Percentiles rank a stretch among this genome's conserved stretches.
Evolutionary conservation across 148 eudicot species (phyloP).

Genomic region (Silene uniflora): DNA sequence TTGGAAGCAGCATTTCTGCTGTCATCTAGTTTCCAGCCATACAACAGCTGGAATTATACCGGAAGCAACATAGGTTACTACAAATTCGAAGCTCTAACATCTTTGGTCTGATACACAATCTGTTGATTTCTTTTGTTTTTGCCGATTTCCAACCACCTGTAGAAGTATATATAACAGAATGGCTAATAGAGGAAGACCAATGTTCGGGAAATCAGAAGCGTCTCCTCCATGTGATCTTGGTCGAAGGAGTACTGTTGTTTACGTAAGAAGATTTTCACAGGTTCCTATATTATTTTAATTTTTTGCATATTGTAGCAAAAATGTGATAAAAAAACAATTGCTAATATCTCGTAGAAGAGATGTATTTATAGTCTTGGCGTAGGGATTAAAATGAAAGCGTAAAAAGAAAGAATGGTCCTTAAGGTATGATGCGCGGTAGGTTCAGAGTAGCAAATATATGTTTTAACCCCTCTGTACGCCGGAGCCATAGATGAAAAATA

Average conservation of each 20-base stretch:
- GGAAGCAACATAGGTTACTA: no score
- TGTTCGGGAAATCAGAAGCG: constrained; percentile 10
- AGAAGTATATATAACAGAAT: constrained; percentile 19
- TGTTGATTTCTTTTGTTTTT: constrained; percentile 12
- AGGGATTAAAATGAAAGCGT: constrained; percentile 15
- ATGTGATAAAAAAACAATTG: constrained; percentile 8
- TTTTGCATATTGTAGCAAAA: constrained; percentile 11
- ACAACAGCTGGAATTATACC: constrained; percentile 6
- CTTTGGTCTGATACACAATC: constrained; percentile 17
- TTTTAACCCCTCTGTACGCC: constrained; percentile 4
- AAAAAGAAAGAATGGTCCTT: constrained; percentile 16
- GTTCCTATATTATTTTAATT: background rate
- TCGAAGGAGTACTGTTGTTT: constrained; percentile 26
- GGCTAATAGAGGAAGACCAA: constrained; percentile 10
- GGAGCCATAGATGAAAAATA: constrained; percentile 20
- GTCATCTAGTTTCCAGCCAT: constrained; percentile 31
- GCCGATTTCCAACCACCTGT: background rate
- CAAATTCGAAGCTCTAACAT: constrained; percentile 12
- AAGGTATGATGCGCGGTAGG: constrained; percentile 16
- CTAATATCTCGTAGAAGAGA: constrained; percentile 17
- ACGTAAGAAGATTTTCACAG: constrained; percentile 24
- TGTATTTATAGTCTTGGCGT: constrained; percentile 16
- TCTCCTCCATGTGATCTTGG: constrained; percentile 28
- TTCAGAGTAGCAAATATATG: constrained; percentile 26
- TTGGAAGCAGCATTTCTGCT: constrained; percentile 40